Evolutionary conservation across 73 alveolate genomes (phyloP), one percentile per base, ranked within the genome.

Genomic region (Uronychia binucleata): DNA sequence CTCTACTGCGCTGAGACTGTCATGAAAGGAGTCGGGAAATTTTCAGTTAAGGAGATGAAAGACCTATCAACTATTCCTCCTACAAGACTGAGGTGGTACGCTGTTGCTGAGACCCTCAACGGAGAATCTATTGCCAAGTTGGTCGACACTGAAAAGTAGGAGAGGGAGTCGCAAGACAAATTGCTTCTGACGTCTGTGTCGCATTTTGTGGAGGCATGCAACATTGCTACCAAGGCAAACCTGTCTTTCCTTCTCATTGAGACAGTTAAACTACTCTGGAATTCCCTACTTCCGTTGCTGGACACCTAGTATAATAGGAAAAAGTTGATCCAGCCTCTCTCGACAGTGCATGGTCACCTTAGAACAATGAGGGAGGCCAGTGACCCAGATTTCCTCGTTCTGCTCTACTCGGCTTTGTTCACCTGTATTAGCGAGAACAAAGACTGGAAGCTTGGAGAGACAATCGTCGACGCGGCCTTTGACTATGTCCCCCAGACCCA

Each of bases 361-460:
- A 86, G 87, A 78, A 82, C 81, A 31, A 86, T 93, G 0, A 88
- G 94, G 33, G 99, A 96, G 80, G 84, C 91, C 81, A 93, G 97
- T 86, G 99, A 98, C 76, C 99, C 99, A 8, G 99, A 98, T 80
- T 93, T 98, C 91, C 92, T 98, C 31, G 96, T 98, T 28, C 92
- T 98, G 75, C 91, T 96, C 79, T 95, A 94, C 84, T 90, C 97
- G 75, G 95, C 97, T 31, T 88, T 98, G 58, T 97, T 98, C 76
- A 88, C 97, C 58, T 95, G 99, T 88, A 94, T 98, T 34, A 88
- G 95, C 76, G 99, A 97, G 83, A 86, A 98, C 1, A 97, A 97
- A 91, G 99, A 97, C 75, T 98, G 98, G 98, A 97, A 98, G 79
- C 90, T 96, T 77, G 99, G 99, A 27, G 99, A 98, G 88, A 92